Base-by-base conservation (phyloP, 2,329 filamentous ascomycete species). In the Purpureocillium lavendulum region DNA sequence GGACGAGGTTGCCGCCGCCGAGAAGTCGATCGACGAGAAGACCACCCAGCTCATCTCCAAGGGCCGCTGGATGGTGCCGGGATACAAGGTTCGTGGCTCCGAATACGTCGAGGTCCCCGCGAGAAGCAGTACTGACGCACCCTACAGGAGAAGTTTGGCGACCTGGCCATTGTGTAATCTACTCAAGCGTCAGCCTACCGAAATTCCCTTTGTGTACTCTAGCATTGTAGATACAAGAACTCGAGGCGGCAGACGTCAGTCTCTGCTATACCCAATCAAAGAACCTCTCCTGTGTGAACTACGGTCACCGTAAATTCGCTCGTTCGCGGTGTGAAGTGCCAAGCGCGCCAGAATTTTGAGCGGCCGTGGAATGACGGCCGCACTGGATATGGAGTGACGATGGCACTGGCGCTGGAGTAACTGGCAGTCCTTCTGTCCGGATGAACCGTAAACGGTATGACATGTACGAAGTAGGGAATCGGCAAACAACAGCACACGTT, bases 11-110 rank as follows among this genome's bases (percentile, higher is more conserved):
- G 87, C 86, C 47, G 80, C 86, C 54, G 92, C 90, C 56, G 87
- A 89, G 66, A 89, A 92, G 57, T 90, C 94, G 53, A 96, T 98
- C 66, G 90, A 97, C 72, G 82, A 95, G 80, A 94, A 94, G 78
- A 95, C 90, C 56, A 72, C 82, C 58, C 82, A 92, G 71, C 80
- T 98, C 64, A 89, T 98, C 51, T 87, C 87, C 67, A 96, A 94
- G 83, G 90, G 90, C 66, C 87, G 88, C 80, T 98, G 92, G 92
- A 79, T 82, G 73, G 89, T 95, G 61, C 89, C 92, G 49, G 92
- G 92, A 64, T 98, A 98, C 85, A 95, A 96, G 87, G 90, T 90
- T 73, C 57, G 82, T 61, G 42, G 6, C 17, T 14, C 29, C 10
- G 24, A 11, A 15, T 33, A 2, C 8, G 13, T 30, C 21, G 18